Evolutionary conservation across 208 protist genomes (phyloP), one percentile per base, ranked within the genome.

Genomic region (Acanthamoeba rhysodes): DNA sequence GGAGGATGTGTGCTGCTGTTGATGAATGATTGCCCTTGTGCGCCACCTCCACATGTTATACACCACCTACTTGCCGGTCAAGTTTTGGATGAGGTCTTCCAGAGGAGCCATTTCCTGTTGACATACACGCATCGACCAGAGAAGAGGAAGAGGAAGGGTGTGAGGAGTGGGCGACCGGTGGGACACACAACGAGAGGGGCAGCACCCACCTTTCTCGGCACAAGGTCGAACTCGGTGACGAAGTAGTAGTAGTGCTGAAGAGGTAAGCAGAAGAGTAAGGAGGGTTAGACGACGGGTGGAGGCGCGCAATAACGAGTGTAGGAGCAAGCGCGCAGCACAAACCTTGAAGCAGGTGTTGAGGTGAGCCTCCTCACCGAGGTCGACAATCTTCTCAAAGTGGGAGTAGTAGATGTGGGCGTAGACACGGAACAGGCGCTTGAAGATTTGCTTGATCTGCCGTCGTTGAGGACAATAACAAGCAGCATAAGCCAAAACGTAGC

Each of bases 381-480:
- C 97, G 1, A 98, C 96, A 53, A 99, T 99, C 91, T 99, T 98
- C 48, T 98, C 95, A 95, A 99, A 99, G 96, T 99, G 99, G n/a
- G 97, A 98, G 97, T 99, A 98, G 96, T 99, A 99, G 68, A 99
- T 99, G 94, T 99, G 99, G 22, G 98, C 99, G 96, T 99, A 99
- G 2, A 99, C 99, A 57, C 99, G 97, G 96, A 99, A 99, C 24
- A 99, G 97, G 41, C 99, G 96, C 74, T 99, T 99, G 96, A 99
- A 99, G 24, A 99, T 99, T 41, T 95, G 29, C 24, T 57, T 74
- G 32, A 53, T 62, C 50, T 95, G 62, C 5, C 45, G 22, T 29
- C 12, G 41, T 20, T 48, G 8, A 82, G 29, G 37, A 68, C 45
- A 27, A 24, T 12, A n/a, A 66, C 7, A 48, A n/a, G 14, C 62